These are phyloP conservation scores for Tulasnella sp. DNA, from an alignment of 768 basidiomycete species.

Conservation along the genomic window DNA sequence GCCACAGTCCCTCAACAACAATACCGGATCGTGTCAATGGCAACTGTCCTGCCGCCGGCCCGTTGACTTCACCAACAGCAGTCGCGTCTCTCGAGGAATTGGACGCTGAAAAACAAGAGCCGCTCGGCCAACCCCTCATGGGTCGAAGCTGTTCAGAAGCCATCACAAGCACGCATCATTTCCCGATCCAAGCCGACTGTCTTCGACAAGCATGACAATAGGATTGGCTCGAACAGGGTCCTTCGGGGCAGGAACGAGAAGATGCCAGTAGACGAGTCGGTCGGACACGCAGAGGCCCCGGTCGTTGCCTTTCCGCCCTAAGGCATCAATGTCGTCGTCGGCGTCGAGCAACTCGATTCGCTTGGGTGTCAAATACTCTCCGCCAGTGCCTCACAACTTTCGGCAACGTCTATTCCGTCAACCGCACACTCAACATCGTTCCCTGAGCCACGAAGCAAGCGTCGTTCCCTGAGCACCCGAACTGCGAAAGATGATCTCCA, in stretches of 20 bases:
- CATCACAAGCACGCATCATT: neutral
- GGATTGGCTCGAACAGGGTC: neutral
- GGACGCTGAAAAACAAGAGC: slow-evolving; percentile 1
- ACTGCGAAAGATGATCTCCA: slow-evolving; percentile 68
- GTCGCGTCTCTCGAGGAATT: neutral
- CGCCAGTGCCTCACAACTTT: slow-evolving; percentile 71
- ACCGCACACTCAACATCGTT: slow-evolving; percentile 82
- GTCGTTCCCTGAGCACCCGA: slow-evolving; percentile 56
- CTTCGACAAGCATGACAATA: neutral
- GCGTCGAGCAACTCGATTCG: neutral
- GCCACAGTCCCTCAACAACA: neutral
- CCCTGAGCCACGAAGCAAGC: slow-evolving; percentile 68
- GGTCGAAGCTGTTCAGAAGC: neutral
- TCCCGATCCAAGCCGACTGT: neutral
- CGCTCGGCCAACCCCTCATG: neutral
- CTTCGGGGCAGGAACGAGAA: neutral
- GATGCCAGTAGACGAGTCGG: slow-evolving; percentile 17
- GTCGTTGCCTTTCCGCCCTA: neutral
- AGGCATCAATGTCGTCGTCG: slow-evolving; percentile 35
- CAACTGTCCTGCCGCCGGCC: neutral
- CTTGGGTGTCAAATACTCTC: neutral
- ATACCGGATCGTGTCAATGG: neutral
- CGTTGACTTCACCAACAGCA: neutral
- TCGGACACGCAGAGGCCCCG: slow-evolving; percentile 30
- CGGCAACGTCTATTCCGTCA: slow-evolving; percentile 77